Percentiles rank a stretch among this genome's conserved stretches.
Evolutionary conservation across 2,329 filamentous ascomycete genomes (phyloP).

Genomic region (Fusarium staphyleae): DNA sequence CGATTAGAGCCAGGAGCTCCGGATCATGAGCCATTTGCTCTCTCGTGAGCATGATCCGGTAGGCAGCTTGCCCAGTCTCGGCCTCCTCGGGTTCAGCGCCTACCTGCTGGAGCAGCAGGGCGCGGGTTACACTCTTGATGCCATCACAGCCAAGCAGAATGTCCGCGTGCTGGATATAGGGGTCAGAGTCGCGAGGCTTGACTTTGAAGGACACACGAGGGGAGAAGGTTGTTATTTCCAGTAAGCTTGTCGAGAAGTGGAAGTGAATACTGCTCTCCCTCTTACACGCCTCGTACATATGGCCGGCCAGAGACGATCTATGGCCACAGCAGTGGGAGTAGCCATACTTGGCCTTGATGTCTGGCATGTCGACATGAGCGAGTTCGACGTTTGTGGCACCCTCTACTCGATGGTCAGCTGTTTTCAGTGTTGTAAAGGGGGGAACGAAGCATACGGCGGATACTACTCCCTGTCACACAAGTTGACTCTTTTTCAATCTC

Average conservation of each 20-base stretch:
- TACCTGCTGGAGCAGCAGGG: conserved; percentile 60
- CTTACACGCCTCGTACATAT: conserved; percentile 73
- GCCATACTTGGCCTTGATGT: conserved; percentile 72
- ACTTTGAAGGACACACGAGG: conserved; percentile 34
- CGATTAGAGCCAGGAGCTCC: conserved; percentile 67
- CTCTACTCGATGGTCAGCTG: conserved; percentile 51
- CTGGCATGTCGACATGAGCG: conserved; percentile 71
- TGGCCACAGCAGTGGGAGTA: conserved; percentile 84
- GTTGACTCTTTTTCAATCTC: conserved; percentile 56
- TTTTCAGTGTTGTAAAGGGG: neutral
- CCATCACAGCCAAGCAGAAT: conserved; percentile 62
- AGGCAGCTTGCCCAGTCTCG: conserved; percentile 60
- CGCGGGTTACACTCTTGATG: conserved; percentile 57
- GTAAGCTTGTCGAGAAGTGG: conserved; percentile 58
- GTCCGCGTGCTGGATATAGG: conserved; percentile 48
- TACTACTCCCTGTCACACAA: conserved; percentile 41
- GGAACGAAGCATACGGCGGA: conserved; percentile 35
- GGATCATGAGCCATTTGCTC: conserved; percentile 70
- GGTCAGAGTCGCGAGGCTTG: conserved; percentile 29
- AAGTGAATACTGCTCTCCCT: conserved; percentile 70
- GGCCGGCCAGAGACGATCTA: conserved; percentile 72
- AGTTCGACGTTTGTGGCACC: conserved; percentile 76
- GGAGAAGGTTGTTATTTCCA: conserved; percentile 35
- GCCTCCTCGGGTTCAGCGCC: conserved; percentile 55
- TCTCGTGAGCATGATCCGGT: conserved; percentile 59